Evolutionary conservation across 257 asterid species (phyloP).

Genomic region (Gentiana straminea): DNA sequence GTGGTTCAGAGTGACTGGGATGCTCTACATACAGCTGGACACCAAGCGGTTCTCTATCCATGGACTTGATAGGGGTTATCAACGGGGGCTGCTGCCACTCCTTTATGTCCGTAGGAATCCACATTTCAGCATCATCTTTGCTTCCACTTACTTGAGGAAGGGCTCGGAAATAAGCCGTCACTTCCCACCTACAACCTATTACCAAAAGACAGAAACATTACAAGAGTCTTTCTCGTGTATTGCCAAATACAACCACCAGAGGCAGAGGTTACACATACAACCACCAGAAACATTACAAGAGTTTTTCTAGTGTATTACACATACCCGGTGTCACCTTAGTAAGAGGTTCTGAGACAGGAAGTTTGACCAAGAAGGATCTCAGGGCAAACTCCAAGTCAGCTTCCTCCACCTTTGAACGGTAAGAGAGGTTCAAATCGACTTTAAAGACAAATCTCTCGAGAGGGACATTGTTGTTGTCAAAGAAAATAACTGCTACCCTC

Average conservation of each 20-base stretch:
- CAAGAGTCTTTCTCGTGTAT: too few relatives aligned
- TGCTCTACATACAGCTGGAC: slow-evolving; percentile 79
- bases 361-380: slow-evolving; percentile 72
- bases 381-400: slow-evolving; percentile 64
- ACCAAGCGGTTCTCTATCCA: slow-evolving; percentile 74
- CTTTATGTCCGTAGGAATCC: slow-evolving; percentile 74
- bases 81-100: slow-evolving; percentile 82
- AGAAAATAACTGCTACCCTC: slow-evolving; percentile 75
- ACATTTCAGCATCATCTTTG: slow-evolving; percentile 49
- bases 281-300: too few relatives aligned
- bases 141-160: slow-evolving; percentile 50
- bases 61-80: slow-evolving; percentile 76
- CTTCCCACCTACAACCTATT: slow-evolving; percentile 91
- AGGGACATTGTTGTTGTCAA: slow-evolving; percentile 37
- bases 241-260: too few relatives aligned
- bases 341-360: slow-evolving; percentile 60
- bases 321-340: slow-evolving; percentile 58
- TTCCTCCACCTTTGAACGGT: slow-evolving; percentile 50
- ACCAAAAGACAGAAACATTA: not conserved
- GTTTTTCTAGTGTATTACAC: too few relatives aligned
- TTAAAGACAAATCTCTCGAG: slow-evolving; percentile 81
- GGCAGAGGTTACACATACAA: not conserved
- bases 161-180: slow-evolving; percentile 57
- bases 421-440: slow-evolving; percentile 58
- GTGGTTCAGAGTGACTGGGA: slow-evolving; percentile 41